Percentiles rank a stretch among this genome's conserved stretches.
Conservation (phyloP, 2,329 filamentous ascomycete species). For the Aureobasidium sp. region DNA sequence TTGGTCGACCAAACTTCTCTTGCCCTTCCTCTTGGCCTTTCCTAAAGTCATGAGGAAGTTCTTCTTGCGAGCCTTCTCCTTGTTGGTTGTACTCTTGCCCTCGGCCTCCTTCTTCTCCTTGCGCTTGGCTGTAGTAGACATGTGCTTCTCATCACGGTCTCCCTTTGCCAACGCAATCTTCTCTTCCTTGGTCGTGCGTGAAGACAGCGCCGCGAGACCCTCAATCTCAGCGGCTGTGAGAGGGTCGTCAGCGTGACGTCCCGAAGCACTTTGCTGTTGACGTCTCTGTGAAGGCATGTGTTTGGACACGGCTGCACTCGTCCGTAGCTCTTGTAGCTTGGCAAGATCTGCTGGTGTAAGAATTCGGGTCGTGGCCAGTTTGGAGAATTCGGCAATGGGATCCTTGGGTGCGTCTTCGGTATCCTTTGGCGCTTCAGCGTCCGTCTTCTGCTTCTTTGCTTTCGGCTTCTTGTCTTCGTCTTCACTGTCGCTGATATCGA, state of each 20-base stretch:
- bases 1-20: conserved; percentile 84
- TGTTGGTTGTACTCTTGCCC: conserved; percentile 95
- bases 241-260: conserved; percentile 73
- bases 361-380: conserved; percentile 84
- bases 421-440: conserved; percentile 24
- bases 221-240: conserved; percentile 89
- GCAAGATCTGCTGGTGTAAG: conserved; percentile 93
- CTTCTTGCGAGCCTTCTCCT: conserved; percentile 94
- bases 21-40: conserved; percentile 92
- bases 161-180: conserved; percentile 74
- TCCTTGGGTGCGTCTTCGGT: conserved; percentile 28
- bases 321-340: conserved; percentile 82
- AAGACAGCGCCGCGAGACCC: conserved; percentile 65
- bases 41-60: conserved; percentile 98
- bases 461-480: conserved; percentile 53
- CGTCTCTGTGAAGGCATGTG: conserved; percentile 38
- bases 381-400: conserved; percentile 40
- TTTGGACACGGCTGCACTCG: conserved; percentile 63
- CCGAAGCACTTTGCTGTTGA: conserved; percentile 28
- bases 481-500: conserved; percentile 63
- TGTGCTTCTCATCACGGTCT: conserved; percentile 64
- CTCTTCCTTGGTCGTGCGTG: conserved; percentile 85
- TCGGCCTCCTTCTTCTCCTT: conserved; percentile 79
- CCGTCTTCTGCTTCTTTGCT: conserved; percentile 55
- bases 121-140: conserved; percentile 73